phyloP scores from a whole-genome alignment of 2,329 filamentous ascomycete species.

The Chrysosporium keratinophilum region DNA sequence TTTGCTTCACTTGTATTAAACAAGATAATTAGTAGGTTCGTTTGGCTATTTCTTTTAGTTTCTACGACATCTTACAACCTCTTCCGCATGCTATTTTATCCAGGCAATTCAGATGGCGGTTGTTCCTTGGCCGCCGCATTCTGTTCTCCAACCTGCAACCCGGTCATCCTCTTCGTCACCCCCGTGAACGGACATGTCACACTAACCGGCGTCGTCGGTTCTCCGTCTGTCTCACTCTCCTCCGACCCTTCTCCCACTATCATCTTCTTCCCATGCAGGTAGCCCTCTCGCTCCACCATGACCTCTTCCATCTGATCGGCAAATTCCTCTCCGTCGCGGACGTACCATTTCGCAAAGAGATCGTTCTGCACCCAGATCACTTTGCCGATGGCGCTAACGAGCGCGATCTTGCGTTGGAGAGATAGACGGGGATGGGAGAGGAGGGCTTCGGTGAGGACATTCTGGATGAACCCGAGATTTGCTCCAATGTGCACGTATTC shows the following conservation, averaged over 20 bases:
- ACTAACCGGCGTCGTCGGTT: neutral
- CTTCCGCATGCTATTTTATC: neutral
- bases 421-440: constrained; percentile 58
- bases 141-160: neutral
- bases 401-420: constrained; percentile 57
- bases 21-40: too few species aligned
- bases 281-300: constrained; percentile 52
- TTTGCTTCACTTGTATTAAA: too few species aligned
- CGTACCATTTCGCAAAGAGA: constrained; percentile 73
- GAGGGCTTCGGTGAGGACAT: constrained; percentile 66
- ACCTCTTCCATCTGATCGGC: constrained; percentile 37
- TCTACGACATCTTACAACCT: too few species aligned
- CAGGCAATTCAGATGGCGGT: constrained; percentile 2
- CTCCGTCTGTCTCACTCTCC: constrained; percentile 6
- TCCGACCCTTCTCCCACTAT: constrained; percentile 22
- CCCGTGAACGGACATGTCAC: constrained; percentile 11
- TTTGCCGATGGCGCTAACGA: constrained; percentile 67
- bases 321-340: constrained; percentile 56
- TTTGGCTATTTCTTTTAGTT: too few species aligned
- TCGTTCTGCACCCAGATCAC: constrained; percentile 85
- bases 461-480: constrained; percentile 64
- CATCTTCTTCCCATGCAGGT: constrained; percentile 53
- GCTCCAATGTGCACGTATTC: constrained; percentile 71
- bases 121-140: neutral
- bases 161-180: neutral